Evolutionary conservation across 768 basidiomycete species (phyloP), one percentile per base, ranked within the genome.

Genomic region (Lepiota venenata): DNA sequence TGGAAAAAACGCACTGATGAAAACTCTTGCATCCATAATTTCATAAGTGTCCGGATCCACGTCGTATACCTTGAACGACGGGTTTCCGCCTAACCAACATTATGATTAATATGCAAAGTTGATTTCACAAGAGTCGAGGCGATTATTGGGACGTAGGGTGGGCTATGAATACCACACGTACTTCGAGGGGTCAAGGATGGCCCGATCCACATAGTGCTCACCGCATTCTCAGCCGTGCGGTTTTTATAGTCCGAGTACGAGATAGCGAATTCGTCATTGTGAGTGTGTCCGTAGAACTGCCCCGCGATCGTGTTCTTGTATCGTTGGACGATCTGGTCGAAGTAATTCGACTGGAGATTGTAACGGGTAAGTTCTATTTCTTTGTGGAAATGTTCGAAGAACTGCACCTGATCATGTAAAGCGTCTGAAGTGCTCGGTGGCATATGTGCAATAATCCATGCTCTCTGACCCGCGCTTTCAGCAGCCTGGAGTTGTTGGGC

Each of bases 21-120:
- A 81, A 0, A 78, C 78, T 11, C 71, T 70, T 3, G 74, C 68
- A 57, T 87, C 83, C 77, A 85, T 80, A 46, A 87, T 65, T 59
- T 85, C 85, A 58, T 79, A 85, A 7, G 83, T 84, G 55, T 83
- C 82, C 2, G 83, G 81, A 60, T 87, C 85, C 22, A 87, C 69
- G 48, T 85, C 83, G 62, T 85, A 85, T 0, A 84, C 65, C 48
- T 80, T 78, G 70, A 79, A 84, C 11, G 76, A 77, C 2, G 76
- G 81, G 59, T 82, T 82, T 32, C 74, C 80, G 53, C 71, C 82
- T 84, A 51, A 7, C 39, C 18, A 12, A 32, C 9, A 32, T 11
- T 9, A 32, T 32, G 32, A 9, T 32, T 4, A 32, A 8, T 4
- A 32, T 32, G 9, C 10, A 32, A 9, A 9, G 10, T 32, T 32